Evolutionary conservation across 371 early-diverging fungal genomes (phyloP), one percentile per base, ranked within the genome.

Genomic region (Saksenaea oblongispora): DNA sequence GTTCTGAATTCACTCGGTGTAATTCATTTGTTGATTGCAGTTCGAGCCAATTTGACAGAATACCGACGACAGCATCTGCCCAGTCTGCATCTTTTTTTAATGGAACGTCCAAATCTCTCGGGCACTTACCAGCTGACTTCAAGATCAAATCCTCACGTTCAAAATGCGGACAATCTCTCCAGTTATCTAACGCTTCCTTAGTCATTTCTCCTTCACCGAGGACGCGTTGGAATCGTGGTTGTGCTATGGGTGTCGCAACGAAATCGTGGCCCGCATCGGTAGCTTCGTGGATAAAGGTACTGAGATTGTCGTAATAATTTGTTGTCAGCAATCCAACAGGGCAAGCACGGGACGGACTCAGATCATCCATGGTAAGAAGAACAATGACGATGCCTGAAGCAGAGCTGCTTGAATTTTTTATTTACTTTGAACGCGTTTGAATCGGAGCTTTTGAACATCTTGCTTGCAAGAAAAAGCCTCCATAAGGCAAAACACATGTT

Each of bases 1-100:
- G 51, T 70, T 91, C 90, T 1, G 91, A 87, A 55, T 85, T 84
- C 31, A 77, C 66, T 13, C 87, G 79, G 2, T 84, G 65, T n/a
- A 66, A 62, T 8, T 63, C 51, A 61, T 87, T 80, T 0, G 69
- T 11, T 0, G 88, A 83, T 60, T 90, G 91, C 34, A 91, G 71
- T 31, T 87, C 78, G 34, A 84, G 71, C 87, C 90, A 89, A 11
- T 79, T 69, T 4, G 92, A 74, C 14, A 89, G 61, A 34, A 73
- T 71, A 0, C 90, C 92, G 24, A 89, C 81, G 13, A 82, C 69
- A 18, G 70, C 79, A 18, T 78, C 77, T 0, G 80, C 65, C 54
- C 71, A 74, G 17, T 85, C 88, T 86, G 69, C 0, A 10, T 22
- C 22, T 3, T 14, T 11, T 11, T 3, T 39, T 22, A 22, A 18